Conservation (phyloP, 768 basidiomycete species). For the Solioccasus polychromus region DNA sequence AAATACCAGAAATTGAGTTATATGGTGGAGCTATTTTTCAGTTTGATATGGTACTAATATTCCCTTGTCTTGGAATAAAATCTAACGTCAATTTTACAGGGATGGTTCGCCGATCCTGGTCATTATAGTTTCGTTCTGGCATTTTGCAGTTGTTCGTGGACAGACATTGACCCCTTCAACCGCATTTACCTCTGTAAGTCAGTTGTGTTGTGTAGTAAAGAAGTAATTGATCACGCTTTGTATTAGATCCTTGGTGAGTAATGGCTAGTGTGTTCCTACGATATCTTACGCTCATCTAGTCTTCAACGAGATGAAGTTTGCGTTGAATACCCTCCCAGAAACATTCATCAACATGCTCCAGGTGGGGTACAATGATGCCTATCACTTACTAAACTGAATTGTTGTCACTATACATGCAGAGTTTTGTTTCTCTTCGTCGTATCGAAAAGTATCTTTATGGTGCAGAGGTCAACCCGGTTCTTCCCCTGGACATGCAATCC, state of each 20-base stretch:
- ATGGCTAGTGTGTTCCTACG: not conserved
- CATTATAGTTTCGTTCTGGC: constrained; percentile 63
- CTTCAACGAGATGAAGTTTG: constrained; percentile 86
- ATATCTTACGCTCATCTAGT: constrained; percentile 41
- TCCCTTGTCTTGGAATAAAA: not conserved
- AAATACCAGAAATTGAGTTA: constrained; percentile 86
- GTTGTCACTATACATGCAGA: constrained; percentile 37
- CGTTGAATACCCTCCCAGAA: constrained; percentile 84
- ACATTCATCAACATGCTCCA: constrained; percentile 90
- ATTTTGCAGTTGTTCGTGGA: constrained; percentile 69
- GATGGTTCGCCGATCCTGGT: constrained; percentile 54
- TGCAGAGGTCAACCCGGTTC: constrained; percentile 66
- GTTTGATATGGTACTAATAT: constrained; percentile 48
- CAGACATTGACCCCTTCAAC: constrained; percentile 75
- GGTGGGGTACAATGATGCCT: constrained; percentile 31
- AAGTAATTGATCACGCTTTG: not conserved
- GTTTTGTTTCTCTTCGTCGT: constrained; percentile 80
- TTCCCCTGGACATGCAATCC: constrained; percentile 54
- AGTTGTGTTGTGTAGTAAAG: not conserved
- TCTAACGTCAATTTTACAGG: constrained; percentile 20
- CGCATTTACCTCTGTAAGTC: constrained; percentile 70
- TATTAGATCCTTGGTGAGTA: constrained; percentile 41
- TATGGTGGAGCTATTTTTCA: constrained; percentile 71
- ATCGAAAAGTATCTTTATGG: constrained; percentile 86
- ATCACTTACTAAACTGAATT: not conserved